A percentile compares a stretch with the other conserved stretches of the same genome.
These are phyloP conservation scores for Pseudocercospora macadamiae DNA, from an alignment of 2,329 filamentous ascomycete species.

Conservation along the genomic window DNA sequence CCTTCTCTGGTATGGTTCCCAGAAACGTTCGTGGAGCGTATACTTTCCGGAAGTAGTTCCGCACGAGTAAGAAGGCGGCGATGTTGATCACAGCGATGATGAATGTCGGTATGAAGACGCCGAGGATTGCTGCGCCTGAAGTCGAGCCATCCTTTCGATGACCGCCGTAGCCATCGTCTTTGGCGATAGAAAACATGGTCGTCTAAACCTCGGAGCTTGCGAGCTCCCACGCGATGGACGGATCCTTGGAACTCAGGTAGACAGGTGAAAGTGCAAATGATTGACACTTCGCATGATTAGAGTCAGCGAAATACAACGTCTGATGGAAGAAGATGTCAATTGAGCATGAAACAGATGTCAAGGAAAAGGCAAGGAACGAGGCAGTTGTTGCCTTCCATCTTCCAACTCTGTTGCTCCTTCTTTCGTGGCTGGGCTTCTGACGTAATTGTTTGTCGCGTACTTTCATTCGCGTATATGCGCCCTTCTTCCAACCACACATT, in stretches of 20 bases:
- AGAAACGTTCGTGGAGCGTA: slow-evolving; percentile 40
- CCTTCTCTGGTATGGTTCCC: slow-evolving; percentile 37
- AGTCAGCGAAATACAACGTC: background rate
- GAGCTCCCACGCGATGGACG: background rate
- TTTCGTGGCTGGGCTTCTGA: background rate
- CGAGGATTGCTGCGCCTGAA: slow-evolving; percentile 36
- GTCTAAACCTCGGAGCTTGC: slow-evolving; percentile 1
- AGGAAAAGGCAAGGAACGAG: background rate
- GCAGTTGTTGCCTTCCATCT: background rate
- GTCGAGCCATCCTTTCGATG: slow-evolving; percentile 33
- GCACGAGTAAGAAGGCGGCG: slow-evolving; percentile 33
- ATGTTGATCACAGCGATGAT: slow-evolving; percentile 35
- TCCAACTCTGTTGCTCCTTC: background rate
- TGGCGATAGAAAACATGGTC: slow-evolving; percentile 19
- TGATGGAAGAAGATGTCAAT: background rate
- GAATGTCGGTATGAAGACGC: slow-evolving; percentile 38
- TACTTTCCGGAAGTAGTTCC: slow-evolving; percentile 36
- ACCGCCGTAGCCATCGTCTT: slow-evolving; percentile 28
- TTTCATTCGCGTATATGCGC: too few species aligned
- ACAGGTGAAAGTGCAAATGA: background rate
- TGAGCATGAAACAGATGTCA: background rate
- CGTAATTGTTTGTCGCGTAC: too few species aligned
- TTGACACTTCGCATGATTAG: background rate
- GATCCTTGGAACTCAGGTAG: background rate
- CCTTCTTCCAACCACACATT: too few species aligned